A percentile compares a stretch with the other conserved stretches of the same genome.
These are phyloP conservation scores for Fusarium bulbicola DNA, from an alignment of 2,329 filamentous ascomycete genomes.

Conservation along the genomic window DNA sequence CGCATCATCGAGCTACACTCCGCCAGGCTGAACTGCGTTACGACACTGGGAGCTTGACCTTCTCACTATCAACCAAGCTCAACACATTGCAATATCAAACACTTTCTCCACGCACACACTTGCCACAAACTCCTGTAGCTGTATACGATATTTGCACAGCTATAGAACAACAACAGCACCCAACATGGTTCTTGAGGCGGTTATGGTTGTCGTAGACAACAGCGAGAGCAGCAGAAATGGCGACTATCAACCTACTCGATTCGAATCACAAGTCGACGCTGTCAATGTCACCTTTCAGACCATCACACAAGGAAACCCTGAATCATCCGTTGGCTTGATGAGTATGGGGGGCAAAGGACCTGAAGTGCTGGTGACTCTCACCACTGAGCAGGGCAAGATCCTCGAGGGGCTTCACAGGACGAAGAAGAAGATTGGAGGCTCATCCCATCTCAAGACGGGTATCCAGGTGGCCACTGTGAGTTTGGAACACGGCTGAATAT, in stretches of 20 bases:
- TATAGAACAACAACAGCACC: constrained; percentile 46
- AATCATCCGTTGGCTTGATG: constrained; percentile 97
- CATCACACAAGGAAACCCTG: constrained; percentile 94
- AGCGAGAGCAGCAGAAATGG: constrained; percentile 98
- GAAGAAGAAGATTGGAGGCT: constrained; percentile 88
- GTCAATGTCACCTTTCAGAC: constrained; percentile 95
- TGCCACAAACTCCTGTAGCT: constrained; percentile 3
- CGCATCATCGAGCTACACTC: constrained; percentile 30
- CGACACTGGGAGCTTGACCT: constrained; percentile 49
- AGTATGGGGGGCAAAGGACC: constrained; percentile 99
- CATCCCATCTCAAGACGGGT: constrained; percentile 86
- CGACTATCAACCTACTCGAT: constrained; percentile 89
- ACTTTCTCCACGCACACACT: background rate
- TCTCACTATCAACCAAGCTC: constrained; percentile 40
- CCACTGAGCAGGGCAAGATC: constrained; percentile 95
- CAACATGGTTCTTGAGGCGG: constrained; percentile 98
- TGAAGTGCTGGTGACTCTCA: constrained; percentile 95
- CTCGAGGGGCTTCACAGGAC: constrained; percentile 91
- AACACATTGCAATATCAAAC: constrained; percentile 21
- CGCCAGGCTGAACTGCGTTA: constrained; percentile 59
- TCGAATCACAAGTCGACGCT: constrained; percentile 95
- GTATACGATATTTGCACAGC: background rate
- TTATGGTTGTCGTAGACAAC: constrained; percentile 99
- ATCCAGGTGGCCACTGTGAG: constrained; percentile 95
- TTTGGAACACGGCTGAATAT: constrained; percentile 13